Evolutionary conservation across 1,284 basidiomycete species (phyloP), one percentile per base, ranked within the genome.

Genomic region (Mixia osmundae): DNA sequence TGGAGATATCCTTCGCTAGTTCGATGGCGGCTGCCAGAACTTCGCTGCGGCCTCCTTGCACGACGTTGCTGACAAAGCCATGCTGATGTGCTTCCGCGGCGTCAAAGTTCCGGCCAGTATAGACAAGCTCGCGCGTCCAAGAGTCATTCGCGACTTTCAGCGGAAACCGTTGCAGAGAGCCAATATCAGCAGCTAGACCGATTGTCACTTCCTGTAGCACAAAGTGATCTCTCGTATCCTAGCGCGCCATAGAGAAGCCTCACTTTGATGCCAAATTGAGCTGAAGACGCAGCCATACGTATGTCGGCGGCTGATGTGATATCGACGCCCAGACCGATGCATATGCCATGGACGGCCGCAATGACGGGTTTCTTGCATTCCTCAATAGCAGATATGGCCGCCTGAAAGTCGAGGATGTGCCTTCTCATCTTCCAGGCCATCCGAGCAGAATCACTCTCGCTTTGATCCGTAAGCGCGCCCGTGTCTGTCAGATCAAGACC

Each of bases 101-200:
- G 11, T 61, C 60, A 53, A 94, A 95, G 22, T 61, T 57, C 5
- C 78, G 63, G 1, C 69, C 74, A 0, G 79, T 80, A 49, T 77
- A 70, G 0, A 76, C 74, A 7, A 89, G 62, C 56, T 94, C 85
- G 35, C 70, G 62, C 0, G 72, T 61, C n/a, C 76, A 61, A 5
- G 75, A 78, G 24, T 71, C 67, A 57, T 83, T 87, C 1, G 71
- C 78, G 0, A 70, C 67, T 30, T 78, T 65, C 52, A 82, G 80
- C 0, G 78, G 79, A 21, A 89, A 62, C 26, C 76, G 70, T 23
- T 85, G 78, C 11, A 95, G 66, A 0, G 79, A 75, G 2, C 85
- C 85, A 33, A 89, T 74, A 54, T 91, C 85, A 2, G 85, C 77
- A 2, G 83, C 82, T 1, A 91, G 62, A 0, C 79, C 83, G 6